Percentiles rank a stretch among this genome's conserved stretches.
Conservation (phyloP, 371 early-diverging fungal species). For the Apophysomyces sp. region DNA sequence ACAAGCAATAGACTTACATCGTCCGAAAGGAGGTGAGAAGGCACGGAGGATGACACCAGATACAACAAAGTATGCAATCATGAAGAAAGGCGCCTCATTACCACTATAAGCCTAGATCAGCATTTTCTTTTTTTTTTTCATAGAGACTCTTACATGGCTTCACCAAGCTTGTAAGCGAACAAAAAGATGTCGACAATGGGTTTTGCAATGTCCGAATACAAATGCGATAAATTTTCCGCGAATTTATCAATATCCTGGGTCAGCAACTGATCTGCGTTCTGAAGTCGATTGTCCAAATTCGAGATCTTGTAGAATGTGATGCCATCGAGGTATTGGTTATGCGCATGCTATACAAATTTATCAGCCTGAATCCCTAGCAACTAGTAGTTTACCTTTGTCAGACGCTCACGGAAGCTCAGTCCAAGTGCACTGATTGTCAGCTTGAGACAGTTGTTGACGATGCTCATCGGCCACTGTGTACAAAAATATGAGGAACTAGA, state of each 20-base stretch:
- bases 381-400: conserved; percentile 56
- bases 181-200: conserved; percentile 82
- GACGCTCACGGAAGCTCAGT: conserved; percentile 74
- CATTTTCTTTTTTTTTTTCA: no score
- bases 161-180: conserved; percentile 82
- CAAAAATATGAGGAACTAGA: neutral
- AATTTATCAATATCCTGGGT: conserved; percentile 91
- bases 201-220: conserved; percentile 83
- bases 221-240: conserved; percentile 68
- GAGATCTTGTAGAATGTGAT: conserved; percentile 83
- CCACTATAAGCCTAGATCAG: conserved; percentile 47
- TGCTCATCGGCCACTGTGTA: conserved; percentile 71
- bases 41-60: conserved; percentile 75
- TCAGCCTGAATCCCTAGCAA: neutral
- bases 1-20: conserved; percentile 44
- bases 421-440: conserved; percentile 69
- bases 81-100: conserved; percentile 70
- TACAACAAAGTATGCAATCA: conserved; percentile 79
- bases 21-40: conserved; percentile 86
- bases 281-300: conserved; percentile 76
- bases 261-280: conserved; percentile 83
- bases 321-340: conserved; percentile 79
- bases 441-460: conserved; percentile 76
- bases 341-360: conserved; percentile 59
- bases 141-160: conserved; percentile 82